These are phyloP conservation scores for Malania oleifera DNA, from an alignment of 164 flowering plant species.

Conservation along the genomic window DNA sequence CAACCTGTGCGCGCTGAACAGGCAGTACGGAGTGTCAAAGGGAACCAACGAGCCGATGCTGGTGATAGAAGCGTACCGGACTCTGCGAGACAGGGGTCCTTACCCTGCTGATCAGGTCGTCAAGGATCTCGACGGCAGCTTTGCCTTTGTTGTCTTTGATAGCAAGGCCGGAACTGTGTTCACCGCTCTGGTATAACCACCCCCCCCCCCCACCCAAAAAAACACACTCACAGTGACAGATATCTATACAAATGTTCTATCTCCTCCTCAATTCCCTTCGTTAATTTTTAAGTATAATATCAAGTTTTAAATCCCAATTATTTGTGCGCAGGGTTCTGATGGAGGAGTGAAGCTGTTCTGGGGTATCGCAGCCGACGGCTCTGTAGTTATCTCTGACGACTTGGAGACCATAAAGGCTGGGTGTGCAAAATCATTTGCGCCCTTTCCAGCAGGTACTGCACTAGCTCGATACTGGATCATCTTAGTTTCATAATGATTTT, in stretches of 20 bases:
- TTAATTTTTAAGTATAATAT: too few relatives aligned
- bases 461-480: too few relatives aligned
- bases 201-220: too few relatives aligned
- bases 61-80: slow-evolving; percentile 76
- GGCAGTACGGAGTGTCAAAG: slow-evolving; percentile 76
- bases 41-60: slow-evolving; percentile 69
- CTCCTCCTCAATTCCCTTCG: too few relatives aligned
- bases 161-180: slow-evolving; percentile 61
- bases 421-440: slow-evolving; percentile 92
- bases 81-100: slow-evolving; percentile 82
- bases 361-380: slow-evolving; percentile 94
- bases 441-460: slow-evolving; percentile 69
- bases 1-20: slow-evolving; percentile 56
- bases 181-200: slow-evolving; percentile 61
- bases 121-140: slow-evolving; percentile 82
- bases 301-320: too few relatives aligned
- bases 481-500: too few relatives aligned
- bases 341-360: slow-evolving; percentile 71
- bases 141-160: slow-evolving; percentile 80
- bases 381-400: slow-evolving; percentile 85
- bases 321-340: slow-evolving; percentile 59
- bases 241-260: too few relatives aligned
- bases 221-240: too few relatives aligned
- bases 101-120: slow-evolving; percentile 95
- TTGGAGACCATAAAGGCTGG: slow-evolving; percentile 63